Evolutionary conservation across 805 yeast genomes (phyloP), one percentile per base, ranked within the genome.

Genomic region (Cyberlindnera americana): DNA sequence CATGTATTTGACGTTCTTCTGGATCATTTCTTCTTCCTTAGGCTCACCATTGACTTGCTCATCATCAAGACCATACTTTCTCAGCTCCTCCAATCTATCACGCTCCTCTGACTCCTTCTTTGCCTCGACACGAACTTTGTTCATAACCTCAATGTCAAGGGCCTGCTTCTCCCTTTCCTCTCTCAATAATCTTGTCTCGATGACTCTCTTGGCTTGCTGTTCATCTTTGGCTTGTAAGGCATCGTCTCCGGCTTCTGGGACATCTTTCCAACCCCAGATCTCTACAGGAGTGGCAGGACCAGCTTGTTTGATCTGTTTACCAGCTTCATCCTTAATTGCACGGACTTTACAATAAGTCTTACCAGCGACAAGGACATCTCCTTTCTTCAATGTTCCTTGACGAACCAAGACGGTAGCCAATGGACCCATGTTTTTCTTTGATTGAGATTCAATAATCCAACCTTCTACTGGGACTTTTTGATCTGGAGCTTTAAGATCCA

Each of bases 251-350:
- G 95, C 93, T 37, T 77, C 85, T 0, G 98, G 98, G 26, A 90
- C 64, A 25, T 80, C 90, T 57, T 84, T 89, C 99, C 99, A 93
- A 1, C 99, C 99, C 58, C 86, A 73, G 7, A 93, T 70, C 53
- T 88, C 95, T 1, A 87, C 95, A 0, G 98, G 96, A 8, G 84
- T 81, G 0, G 96, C 82, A 0, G 99, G 98, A 1, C 78, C 76
- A 0, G 95, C 97, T 22, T 60, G 43, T 43, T 78, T 75, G 8
- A 88, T 61, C 0, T 69, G 41, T 47, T 78, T 78, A 4, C 91
- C 90, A 41, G 65, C 58, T 48, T 88, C 96, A 60, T 88, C 85
- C 40, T 72, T 73, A 74, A 93, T 75, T 14, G 82, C 77, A 51
- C 81, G 77, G 2, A 91, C 90, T 56, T 84, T 85, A 61, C 96